A percentile compares a stretch with the other conserved stretches of the same genome.
phyloP scores from a whole-genome alignment of 2,329 filamentous ascomycete species.

The Hyphodiscus sp. region DNA sequence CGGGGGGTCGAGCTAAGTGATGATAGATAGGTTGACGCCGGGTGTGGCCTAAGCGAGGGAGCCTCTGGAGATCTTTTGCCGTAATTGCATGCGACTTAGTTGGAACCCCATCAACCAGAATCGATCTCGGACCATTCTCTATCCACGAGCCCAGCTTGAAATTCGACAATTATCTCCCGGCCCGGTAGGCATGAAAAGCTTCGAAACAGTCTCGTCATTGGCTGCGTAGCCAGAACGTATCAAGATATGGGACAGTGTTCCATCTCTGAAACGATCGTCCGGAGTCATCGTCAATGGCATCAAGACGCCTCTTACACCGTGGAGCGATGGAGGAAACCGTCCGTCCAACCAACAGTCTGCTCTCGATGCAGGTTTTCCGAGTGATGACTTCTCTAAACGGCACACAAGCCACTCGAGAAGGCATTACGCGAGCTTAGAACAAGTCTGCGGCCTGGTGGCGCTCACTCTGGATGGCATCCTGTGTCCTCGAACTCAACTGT shows the following conservation, averaged over 20 bases:
- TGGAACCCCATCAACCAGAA: not conserved
- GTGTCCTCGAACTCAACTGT: not conserved
- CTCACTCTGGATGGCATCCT: not conserved
- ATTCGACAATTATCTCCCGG: not conserved
- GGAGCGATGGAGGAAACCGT: not conserved
- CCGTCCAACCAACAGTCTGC: not conserved
- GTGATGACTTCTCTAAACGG: not conserved
- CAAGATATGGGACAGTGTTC: not conserved
- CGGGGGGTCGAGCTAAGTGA: not conserved
- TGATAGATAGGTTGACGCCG: not conserved
- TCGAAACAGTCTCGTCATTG: not conserved
- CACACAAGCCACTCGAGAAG: not conserved
- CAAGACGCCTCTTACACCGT: not conserved
- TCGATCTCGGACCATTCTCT: not conserved
- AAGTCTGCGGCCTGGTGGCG: not conserved
- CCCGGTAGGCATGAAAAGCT: not conserved
- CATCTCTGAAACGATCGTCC: not conserved
- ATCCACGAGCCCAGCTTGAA: not conserved
- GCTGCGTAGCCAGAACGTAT: not conserved
- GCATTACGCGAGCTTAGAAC: not conserved
- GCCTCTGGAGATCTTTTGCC: not conserved
- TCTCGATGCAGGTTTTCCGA: not conserved
- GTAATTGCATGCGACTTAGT: not conserved
- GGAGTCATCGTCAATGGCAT: not conserved
- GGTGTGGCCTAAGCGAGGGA: constrained; percentile 3